Conservation (phyloP, 1,284 basidiomycete genomes). For the Uromyces viciae-fabae region DNA sequence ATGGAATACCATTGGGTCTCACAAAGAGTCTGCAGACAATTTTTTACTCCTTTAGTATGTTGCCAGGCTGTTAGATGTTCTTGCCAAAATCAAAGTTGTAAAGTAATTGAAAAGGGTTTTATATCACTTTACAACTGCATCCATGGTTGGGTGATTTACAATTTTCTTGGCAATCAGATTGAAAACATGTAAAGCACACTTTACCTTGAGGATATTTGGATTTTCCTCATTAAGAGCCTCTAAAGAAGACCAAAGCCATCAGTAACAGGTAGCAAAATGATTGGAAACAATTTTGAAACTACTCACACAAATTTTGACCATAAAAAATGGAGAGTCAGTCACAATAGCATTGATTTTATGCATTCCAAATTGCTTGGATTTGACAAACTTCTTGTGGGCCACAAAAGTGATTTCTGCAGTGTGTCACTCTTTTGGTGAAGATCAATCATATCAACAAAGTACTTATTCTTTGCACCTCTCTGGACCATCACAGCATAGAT, state of each 20-base stretch:
- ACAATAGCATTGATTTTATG: neutral
- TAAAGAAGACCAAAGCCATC: neutral
- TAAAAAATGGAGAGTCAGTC: neutral
- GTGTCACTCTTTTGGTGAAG: neutral
- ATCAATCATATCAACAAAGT: constrained; percentile 23
- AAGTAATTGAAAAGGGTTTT: neutral
- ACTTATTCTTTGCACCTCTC: neutral
- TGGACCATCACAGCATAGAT: neutral
- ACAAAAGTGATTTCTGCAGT: neutral
- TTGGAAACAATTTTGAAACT: neutral
- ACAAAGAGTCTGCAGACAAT: neutral
- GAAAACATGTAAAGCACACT: constrained; percentile 17
- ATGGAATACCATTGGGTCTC: neutral
- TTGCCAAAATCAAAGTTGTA: neutral
- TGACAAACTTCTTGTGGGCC: neutral
- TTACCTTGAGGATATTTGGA: neutral
- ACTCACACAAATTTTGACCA: constrained; percentile 19
- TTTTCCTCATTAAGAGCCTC: neutral
- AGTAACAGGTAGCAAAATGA: neutral
- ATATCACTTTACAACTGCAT: neutral
- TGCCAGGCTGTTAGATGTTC: neutral
- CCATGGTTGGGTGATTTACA: neutral
- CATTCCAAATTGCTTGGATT: neutral
- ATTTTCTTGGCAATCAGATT: constrained; percentile 16
- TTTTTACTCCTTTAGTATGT: neutral